Evolutionary conservation across 306 rosid species (phyloP).

Genomic region (Lathyrus aphaca): DNA sequence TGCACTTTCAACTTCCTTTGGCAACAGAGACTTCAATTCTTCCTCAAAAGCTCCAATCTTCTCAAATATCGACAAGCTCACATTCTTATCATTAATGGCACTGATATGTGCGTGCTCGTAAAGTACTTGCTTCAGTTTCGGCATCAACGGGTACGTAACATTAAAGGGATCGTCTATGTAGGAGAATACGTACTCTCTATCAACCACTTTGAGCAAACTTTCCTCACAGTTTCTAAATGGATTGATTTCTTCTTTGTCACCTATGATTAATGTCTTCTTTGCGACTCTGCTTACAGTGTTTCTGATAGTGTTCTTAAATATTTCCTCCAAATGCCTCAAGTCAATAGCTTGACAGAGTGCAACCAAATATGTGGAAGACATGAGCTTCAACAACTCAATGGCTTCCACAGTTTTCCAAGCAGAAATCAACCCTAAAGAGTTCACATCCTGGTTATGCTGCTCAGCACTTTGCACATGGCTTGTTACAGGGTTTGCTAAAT

Average conservation of each 20-base stretch:
- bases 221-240: slow-evolving; percentile 36
- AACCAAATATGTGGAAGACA: slow-evolving; percentile 52
- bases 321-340: slow-evolving; percentile 57
- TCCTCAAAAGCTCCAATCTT: slow-evolving; percentile 51
- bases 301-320: slow-evolving; percentile 36
- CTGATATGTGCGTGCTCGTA: slow-evolving; percentile 46
- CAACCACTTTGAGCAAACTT: slow-evolving; percentile 47
- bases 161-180: slow-evolving; percentile 54
- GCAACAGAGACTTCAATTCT: slow-evolving; percentile 43
- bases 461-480: slow-evolving; percentile 55
- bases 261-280: slow-evolving; percentile 32
- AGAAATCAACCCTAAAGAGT: slow-evolving; percentile 56
- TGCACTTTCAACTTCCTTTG: slow-evolving; percentile 49
- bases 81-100: slow-evolving; percentile 39
- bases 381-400: slow-evolving; percentile 50
- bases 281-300: slow-evolving; percentile 40
- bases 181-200: slow-evolving; percentile 50
- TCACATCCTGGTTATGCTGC: slow-evolving; percentile 60
- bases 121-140: slow-evolving; percentile 52
- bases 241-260: slow-evolving; percentile 31
- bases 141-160: slow-evolving; percentile 41
- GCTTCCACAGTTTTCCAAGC: slow-evolving; percentile 52
- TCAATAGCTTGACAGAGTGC: slow-evolving; percentile 63
- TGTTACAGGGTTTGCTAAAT: slow-evolving; percentile 45
- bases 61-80: slow-evolving; percentile 38